A percentile compares a stretch with the other conserved stretches of the same genome.
phyloP scores from a whole-genome alignment of 495 filamentous ascomycete genomes.

The Beverwykella pulmonaria region DNA sequence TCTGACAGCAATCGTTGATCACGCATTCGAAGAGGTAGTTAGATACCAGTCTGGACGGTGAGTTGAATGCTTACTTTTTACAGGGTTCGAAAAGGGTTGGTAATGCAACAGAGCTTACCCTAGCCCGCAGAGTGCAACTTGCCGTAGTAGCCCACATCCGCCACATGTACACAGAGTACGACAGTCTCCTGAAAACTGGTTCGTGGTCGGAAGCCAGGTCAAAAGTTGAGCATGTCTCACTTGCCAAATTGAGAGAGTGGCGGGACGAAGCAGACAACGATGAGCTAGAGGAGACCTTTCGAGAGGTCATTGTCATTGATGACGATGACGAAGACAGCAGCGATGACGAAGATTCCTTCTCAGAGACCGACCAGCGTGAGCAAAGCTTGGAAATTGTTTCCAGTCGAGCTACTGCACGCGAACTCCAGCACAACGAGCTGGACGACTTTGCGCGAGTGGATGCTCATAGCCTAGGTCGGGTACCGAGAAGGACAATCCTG shows the following conservation, averaged over 20 bases:
- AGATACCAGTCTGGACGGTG: conserved; percentile 20
- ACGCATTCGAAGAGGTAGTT: conserved; percentile 80
- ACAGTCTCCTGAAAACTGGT: conserved; percentile 65
- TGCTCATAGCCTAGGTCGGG: background rate
- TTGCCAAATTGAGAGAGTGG: conserved; percentile 80
- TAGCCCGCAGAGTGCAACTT: conserved; percentile 76
- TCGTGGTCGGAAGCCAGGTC: conserved; percentile 71
- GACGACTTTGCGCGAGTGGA: conserved; percentile 8
- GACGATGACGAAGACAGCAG: conserved; percentile 72
- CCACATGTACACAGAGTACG: conserved; percentile 84
- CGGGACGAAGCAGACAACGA: conserved; percentile 82
- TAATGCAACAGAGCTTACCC: conserved; percentile 62
- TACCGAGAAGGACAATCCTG: conserved; percentile 8
- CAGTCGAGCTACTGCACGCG: conserved; percentile 14
- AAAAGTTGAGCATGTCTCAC: conserved; percentile 67
- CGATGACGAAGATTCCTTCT: conserved; percentile 47
- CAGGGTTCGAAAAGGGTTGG: conserved; percentile 67
- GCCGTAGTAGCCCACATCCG: conserved; percentile 86
- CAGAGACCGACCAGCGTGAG: background rate
- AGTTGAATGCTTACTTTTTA: conserved; percentile 1
- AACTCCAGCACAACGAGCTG: conserved; percentile 15
- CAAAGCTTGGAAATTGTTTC: conserved; percentile 20
- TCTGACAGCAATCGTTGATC: conserved; percentile 72
- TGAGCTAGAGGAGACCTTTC: conserved; percentile 76
- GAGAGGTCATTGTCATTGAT: conserved; percentile 79